These are phyloP conservation scores for Thalassiosira livingstoniorum DNA, from an alignment of 352 stramenopile genomes.

Conservation along the genomic window DNA sequence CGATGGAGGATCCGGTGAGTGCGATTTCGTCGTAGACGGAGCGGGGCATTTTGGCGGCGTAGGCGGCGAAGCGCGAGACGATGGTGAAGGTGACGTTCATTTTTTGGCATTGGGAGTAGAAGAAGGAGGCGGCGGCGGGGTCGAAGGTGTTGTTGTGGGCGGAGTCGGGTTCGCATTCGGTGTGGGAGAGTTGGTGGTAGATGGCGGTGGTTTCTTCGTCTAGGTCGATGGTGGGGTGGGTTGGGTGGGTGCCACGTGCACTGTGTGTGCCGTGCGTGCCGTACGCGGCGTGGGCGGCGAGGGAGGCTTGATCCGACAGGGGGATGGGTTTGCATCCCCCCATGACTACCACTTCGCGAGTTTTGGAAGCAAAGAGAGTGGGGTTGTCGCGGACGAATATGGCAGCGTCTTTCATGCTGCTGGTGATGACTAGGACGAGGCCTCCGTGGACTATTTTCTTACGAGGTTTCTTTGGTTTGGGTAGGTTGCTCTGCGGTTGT, in stretches of 20 bases:
- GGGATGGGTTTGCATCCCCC: constrained; percentile 55
- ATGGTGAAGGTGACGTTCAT: constrained; percentile 62
- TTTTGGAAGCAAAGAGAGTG: constrained; percentile 62
- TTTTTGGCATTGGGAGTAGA: constrained; percentile 58
- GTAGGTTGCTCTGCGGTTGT: background rate
- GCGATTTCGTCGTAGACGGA: constrained; percentile 65
- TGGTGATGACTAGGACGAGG: constrained; percentile 55
- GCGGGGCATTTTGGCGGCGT: constrained; percentile 59
- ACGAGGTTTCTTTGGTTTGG: background rate
- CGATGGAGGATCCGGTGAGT: constrained; percentile 54
- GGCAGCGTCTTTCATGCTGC: constrained; percentile 63
- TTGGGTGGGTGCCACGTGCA: too few relatives aligned
- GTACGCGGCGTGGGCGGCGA: background rate
- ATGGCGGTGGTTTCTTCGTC: background rate
- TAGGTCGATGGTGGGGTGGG: too few relatives aligned
- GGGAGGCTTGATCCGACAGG: constrained; percentile 7
- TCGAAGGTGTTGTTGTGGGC: constrained; percentile 73
- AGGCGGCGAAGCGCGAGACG: constrained; percentile 51
- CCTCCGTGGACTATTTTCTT: constrained; percentile 47
- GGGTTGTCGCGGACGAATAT: constrained; percentile 59
- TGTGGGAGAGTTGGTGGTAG: constrained; percentile 38
- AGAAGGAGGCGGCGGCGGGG: constrained; percentile 34
- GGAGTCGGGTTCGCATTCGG: constrained; percentile 50
- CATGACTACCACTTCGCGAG: constrained; percentile 58
- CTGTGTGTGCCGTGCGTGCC: background rate